Evolutionary conservation across 306 rosid genomes (phyloP).

Genomic region (Adenanthera pavonina): DNA sequence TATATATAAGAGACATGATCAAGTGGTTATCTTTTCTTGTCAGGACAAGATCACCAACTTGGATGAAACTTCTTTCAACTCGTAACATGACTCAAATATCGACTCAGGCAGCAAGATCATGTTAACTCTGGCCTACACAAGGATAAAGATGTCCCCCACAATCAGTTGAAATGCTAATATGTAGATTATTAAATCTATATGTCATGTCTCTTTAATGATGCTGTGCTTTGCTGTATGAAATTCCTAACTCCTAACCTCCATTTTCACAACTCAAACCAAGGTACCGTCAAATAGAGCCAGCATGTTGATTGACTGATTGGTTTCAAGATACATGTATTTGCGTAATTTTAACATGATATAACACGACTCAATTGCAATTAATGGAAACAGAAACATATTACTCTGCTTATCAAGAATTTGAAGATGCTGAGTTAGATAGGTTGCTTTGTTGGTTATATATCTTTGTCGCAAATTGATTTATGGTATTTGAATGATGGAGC

Average conservation of each 20-base stretch:
- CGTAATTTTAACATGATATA: background rate
- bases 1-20: constrained; percentile 11
- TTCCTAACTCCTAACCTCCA: background rate
- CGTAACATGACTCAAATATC: constrained; percentile 35
- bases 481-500: constrained; percentile 33
- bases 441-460: constrained; percentile 26
- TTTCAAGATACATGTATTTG: background rate
- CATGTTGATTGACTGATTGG: constrained; percentile 16
- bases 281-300: background rate
- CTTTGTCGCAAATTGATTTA: constrained; percentile 23
- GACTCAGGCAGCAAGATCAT: constrained; percentile 46
- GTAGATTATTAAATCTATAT: constrained; percentile 25
- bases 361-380: background rate
- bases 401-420: constrained; percentile 7
- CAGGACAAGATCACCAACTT: constrained; percentile 34
- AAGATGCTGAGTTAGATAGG: constrained; percentile 41
- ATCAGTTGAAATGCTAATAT: constrained; percentile 25
- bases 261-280: background rate
- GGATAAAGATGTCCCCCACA: constrained; percentile 55
- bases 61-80: constrained; percentile 18
- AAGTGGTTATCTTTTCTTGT: constrained; percentile 39
- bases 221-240: constrained; percentile 27
- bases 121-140: constrained; percentile 44
- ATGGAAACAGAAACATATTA: constrained; percentile 11
- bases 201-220: constrained; percentile 33